phyloP scores from a whole-genome alignment of 495 filamentous ascomycete genomes.

The Beverwykella pulmonaria region DNA sequence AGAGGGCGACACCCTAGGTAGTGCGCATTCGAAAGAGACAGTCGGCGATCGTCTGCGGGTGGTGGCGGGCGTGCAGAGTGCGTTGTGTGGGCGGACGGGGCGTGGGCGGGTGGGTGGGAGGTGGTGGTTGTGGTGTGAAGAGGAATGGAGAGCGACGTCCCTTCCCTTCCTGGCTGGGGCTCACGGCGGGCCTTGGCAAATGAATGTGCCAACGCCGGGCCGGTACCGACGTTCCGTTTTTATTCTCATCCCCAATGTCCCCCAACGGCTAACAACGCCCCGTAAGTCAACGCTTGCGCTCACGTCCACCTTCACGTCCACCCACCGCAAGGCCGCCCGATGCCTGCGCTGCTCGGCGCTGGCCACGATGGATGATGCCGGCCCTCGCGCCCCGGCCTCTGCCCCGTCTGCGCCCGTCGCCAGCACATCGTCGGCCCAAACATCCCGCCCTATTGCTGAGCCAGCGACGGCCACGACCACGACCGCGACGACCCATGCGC shows the following conservation, averaged over 20 bases:
- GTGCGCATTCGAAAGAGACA: constrained; percentile 22
- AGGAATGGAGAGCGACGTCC: constrained; percentile 25
- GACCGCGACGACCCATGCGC: constrained; percentile 20
- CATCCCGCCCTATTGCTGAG: constrained; percentile 33
- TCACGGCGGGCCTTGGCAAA: not conserved
- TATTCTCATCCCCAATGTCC: not conserved
- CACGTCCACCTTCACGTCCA: not conserved
- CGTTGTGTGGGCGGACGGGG: constrained; percentile 11
- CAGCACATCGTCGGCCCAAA: constrained; percentile 38
- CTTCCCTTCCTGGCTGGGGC: constrained; percentile 10
- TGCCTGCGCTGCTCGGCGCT: constrained; percentile 9
- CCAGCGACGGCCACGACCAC: constrained; percentile 14
- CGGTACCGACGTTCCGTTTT: not conserved
- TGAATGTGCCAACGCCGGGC: not conserved
- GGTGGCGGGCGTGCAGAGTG: not conserved
- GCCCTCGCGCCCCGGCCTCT: constrained; percentile 23
- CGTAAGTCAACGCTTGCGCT: not conserved
- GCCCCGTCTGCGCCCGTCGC: constrained; percentile 55
- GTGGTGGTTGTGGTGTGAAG: constrained; percentile 40
- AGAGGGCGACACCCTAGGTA: constrained; percentile 15
- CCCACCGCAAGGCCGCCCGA: constrained; percentile 5
- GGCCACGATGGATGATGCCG: constrained; percentile 34
- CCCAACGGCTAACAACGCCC: not conserved
- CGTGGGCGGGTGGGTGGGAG: constrained; percentile 40
- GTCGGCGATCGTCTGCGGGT: not conserved